Evolutionary conservation across 352 stramenopile species (phyloP).

Genomic region (Globisporangium heterothallicum): DNA sequence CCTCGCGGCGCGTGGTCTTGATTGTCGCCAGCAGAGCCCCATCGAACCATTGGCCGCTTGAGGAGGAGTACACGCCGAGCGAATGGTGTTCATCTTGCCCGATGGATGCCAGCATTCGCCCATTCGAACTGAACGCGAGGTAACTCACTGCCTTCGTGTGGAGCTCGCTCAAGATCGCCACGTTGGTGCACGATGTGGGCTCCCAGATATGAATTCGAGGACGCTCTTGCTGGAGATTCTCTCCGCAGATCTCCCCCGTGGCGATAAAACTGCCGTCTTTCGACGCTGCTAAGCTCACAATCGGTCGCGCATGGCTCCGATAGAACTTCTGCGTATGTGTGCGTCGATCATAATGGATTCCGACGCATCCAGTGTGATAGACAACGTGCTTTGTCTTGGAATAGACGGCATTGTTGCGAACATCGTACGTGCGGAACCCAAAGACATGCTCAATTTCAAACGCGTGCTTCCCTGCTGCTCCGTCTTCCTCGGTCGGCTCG

Average conservation of each 20-base stretch:
- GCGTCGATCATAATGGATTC: constrained; percentile 67
- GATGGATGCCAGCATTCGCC: constrained; percentile 48
- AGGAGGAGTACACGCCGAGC: constrained; percentile 58
- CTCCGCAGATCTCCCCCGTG: constrained; percentile 64
- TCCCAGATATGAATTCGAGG: constrained; percentile 78
- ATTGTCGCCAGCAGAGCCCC: constrained; percentile 41
- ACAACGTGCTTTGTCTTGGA: constrained; percentile 62
- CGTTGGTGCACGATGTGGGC: constrained; percentile 39
- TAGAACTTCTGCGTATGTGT: constrained; percentile 71
- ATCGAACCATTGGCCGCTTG: constrained; percentile 58
- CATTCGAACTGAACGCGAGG: constrained; percentile 43
- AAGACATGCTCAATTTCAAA: constrained; percentile 74
- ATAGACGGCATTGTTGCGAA: constrained; percentile 57
- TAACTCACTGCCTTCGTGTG: constrained; percentile 65
- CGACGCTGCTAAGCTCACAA: constrained; percentile 43
- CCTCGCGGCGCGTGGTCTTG: constrained; percentile 40
- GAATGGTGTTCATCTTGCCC: constrained; percentile 77
- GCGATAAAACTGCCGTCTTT: constrained; percentile 54
- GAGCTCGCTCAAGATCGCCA: constrained; percentile 53
- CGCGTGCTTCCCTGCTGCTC: constrained; percentile 19
- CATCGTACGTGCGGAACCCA: constrained; percentile 49
- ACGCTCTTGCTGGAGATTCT: constrained; percentile 44
- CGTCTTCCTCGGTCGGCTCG: constrained; percentile 35
- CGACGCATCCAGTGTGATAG: constrained; percentile 52
- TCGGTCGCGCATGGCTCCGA: constrained; percentile 41